These are phyloP conservation scores for Scutellaria barbata DNA, from an alignment of 257 asterid genomes.

Conservation along the genomic window DNA sequence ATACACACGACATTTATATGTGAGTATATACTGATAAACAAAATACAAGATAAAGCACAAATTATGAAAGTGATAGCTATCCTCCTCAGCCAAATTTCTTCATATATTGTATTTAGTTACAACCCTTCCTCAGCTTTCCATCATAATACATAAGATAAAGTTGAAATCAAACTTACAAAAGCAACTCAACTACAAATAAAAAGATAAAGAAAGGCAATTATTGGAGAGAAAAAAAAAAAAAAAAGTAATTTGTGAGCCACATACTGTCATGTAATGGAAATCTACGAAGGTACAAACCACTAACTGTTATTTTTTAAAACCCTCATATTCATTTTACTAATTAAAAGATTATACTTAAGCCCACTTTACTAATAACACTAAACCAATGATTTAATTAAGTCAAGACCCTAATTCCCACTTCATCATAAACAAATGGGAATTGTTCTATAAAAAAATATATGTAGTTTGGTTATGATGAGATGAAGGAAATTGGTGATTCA, in stretches of 20 bases:
- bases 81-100: neutral
- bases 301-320: conserved; percentile 17
- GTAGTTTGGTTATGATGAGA: neutral
- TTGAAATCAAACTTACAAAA: neutral
- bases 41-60: neutral
- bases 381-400: conserved; percentile 7
- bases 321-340: conserved; percentile 6
- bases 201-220: neutral
- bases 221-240: conserved; percentile 16
- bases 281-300: conserved; percentile 35
- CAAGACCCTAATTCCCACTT: conserved; percentile 31
- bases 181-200: neutral
- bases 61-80: neutral
- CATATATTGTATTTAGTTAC: neutral
- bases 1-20: too few relatives aligned
- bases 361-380: conserved; percentile 32
- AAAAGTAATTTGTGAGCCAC: conserved; percentile 29
- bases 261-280: conserved; percentile 37
- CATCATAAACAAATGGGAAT: conserved; percentile 9
- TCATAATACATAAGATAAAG: too few relatives aligned
- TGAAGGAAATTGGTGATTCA: neutral
- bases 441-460: neutral
- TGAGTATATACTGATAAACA: too few relatives aligned
- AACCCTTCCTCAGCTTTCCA: neutral
- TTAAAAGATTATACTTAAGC: conserved; percentile 12